These are phyloP conservation scores for Tausonia pullulans DNA, from an alignment of 1,284 basidiomycete genomes.

Conservation along the genomic window DNA sequence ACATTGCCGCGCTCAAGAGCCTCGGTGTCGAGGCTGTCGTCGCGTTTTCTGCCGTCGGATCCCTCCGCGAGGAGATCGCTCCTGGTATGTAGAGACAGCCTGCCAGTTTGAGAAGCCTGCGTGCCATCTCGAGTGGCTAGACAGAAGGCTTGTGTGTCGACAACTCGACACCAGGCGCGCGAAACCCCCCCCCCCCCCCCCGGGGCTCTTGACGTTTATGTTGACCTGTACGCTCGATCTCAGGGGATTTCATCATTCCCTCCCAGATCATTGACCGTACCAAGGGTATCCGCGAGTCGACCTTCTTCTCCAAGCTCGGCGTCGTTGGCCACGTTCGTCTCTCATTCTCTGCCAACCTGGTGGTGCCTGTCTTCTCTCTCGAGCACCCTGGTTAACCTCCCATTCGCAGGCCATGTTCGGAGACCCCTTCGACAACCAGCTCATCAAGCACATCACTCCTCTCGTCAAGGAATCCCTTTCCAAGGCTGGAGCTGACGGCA, in stretches of 20 bases:
- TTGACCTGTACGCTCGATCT: no score
- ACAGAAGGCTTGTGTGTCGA: no score
- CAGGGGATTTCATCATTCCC: conserved; percentile 72
- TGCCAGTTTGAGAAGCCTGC: background rate
- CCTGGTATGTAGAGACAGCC: conserved; percentile 40
- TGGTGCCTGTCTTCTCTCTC: background rate
- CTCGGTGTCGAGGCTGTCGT: conserved; percentile 81
- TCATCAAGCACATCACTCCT: conserved; percentile 58
- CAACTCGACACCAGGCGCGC: no score
- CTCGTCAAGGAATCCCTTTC: conserved; percentile 44
- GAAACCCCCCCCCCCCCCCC: background rate
- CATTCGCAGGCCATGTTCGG: conserved; percentile 60
- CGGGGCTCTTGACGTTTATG: no score
- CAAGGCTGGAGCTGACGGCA: conserved; percentile 36
- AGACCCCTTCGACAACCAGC: conserved; percentile 64
- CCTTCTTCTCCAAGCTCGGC: conserved; percentile 71
- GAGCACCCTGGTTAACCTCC: background rate
- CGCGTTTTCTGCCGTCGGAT: conserved; percentile 92
- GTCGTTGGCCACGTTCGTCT: conserved; percentile 61
- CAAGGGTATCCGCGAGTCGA: conserved; percentile 73
- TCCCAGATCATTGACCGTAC: conserved; percentile 94
- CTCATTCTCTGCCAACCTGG: background rate
- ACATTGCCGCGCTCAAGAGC: conserved; percentile 89
- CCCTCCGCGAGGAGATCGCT: conserved; percentile 86
- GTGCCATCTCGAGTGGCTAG: no score